phyloP scores from a whole-genome alignment of 768 basidiomycete genomes.

The Lactifluus pinguis region DNA sequence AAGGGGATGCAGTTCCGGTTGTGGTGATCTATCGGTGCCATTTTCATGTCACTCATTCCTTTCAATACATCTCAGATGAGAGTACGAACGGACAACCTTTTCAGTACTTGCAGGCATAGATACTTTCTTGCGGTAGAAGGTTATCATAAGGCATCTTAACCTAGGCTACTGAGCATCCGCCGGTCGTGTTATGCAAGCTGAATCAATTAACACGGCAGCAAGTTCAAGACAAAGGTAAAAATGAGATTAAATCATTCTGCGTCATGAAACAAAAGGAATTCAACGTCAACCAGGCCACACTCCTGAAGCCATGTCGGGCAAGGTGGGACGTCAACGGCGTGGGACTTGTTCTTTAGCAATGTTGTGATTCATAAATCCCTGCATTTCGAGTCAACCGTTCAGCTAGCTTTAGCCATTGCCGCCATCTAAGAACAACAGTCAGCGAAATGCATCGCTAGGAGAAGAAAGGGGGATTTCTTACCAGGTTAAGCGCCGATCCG shows the following conservation, averaged over 20 bases:
- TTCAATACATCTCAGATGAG: background rate
- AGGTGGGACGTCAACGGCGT: background rate
- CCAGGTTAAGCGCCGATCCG: constrained; percentile 86
- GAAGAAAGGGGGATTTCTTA: constrained; percentile 28
- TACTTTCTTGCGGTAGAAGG: background rate
- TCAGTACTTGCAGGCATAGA: background rate
- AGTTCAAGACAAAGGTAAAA: background rate
- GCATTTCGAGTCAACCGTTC: background rate
- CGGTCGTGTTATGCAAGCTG: background rate
- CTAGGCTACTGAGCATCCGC: background rate
- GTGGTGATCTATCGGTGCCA: background rate
- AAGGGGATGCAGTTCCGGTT: background rate
- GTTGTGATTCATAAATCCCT: background rate
- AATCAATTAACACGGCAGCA: background rate
- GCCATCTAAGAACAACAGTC: constrained; percentile 9
- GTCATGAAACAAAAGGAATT: background rate
- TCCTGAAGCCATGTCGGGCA: background rate
- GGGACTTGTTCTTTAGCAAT: background rate
- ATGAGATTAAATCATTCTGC: constrained; percentile 2
- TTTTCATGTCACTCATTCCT: background rate
- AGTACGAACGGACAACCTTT: background rate
- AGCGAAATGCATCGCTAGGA: background rate
- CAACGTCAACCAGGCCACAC: background rate
- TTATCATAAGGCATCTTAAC: background rate
- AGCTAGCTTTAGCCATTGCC: background rate